These are phyloP conservation scores for Polytrichum formosum DNA, from an alignment of 225 moss, liverwort and hornwort species.

Conservation along the genomic window DNA sequence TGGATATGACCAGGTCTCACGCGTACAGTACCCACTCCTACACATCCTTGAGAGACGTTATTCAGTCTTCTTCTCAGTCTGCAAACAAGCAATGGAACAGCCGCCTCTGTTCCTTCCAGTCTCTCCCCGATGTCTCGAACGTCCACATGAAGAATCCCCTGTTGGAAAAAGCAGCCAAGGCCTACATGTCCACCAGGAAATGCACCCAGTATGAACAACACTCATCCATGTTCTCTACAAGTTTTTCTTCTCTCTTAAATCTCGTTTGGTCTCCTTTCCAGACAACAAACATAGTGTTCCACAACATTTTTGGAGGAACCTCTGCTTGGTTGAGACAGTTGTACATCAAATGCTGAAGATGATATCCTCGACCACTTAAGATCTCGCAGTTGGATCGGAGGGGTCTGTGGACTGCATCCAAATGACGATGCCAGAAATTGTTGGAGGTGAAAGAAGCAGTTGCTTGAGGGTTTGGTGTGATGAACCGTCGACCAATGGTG, in stretches of 20 bases:
- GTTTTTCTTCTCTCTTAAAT: constrained; percentile 35
- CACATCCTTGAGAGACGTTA: constrained; percentile 46
- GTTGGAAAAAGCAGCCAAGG: constrained; percentile 50
- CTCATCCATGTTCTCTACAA: constrained; percentile 19
- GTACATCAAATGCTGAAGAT: constrained; percentile 32
- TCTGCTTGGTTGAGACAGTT: constrained; percentile 51
- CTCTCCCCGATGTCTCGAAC: constrained; percentile 34
- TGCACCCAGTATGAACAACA: constrained; percentile 22
- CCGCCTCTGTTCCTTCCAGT: constrained; percentile 27
- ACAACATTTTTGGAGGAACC: constrained; percentile 28
- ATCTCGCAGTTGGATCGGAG: not conserved
- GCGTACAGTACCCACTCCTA: constrained; percentile 29
- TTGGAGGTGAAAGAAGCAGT: no score
- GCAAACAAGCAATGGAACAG: constrained; percentile 29
- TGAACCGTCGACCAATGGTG: not conserved
- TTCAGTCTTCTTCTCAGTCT: constrained; percentile 15
- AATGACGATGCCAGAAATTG: no score
- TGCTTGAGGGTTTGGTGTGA: no score
- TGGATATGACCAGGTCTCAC: constrained; percentile 39
- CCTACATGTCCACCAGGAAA: constrained; percentile 38
- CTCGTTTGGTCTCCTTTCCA: constrained; percentile 36
- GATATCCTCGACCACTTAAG: not conserved
- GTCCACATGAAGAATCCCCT: constrained; percentile 59
- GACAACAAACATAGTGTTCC: constrained; percentile 27
- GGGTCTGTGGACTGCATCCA: not conserved